Conservation (phyloP, 805 yeast genomes). For the Brettanomyces bruxellensis region DNA sequence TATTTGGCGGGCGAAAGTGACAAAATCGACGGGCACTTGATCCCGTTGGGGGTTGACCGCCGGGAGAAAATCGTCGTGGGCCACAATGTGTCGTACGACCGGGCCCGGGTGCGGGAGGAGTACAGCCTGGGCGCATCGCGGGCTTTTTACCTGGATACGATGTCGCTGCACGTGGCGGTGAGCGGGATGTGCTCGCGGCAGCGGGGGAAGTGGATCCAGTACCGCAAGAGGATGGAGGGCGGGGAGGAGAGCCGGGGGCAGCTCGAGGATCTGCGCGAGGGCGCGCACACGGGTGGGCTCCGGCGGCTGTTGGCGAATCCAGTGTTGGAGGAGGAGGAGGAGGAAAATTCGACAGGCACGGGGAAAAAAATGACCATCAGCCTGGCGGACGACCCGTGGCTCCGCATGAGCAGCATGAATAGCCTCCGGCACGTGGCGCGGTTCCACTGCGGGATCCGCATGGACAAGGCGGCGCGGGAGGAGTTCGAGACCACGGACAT, state of each 20-base stretch:
- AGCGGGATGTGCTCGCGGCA: slow-evolving; percentile 93
- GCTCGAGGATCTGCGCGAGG: slow-evolving; percentile 14
- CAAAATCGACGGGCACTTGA: slow-evolving; percentile 45
- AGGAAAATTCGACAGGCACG: slow-evolving; percentile 14
- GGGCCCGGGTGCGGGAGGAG: slow-evolving; percentile 81
- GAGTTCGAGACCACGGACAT: slow-evolving; percentile 49
- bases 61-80: slow-evolving; percentile 65
- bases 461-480: slow-evolving; percentile 65
- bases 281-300: slow-evolving; percentile 16
- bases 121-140: slow-evolving; percentile 58
- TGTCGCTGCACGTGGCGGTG: slow-evolving; percentile 85
- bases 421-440: slow-evolving; percentile 72
- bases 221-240: slow-evolving; percentile 31
- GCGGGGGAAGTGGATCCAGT: slow-evolving; percentile 65
- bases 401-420: slow-evolving; percentile 64
- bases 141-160: slow-evolving; percentile 80
- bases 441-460: slow-evolving; percentile 59
- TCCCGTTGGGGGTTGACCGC: slow-evolving; percentile 49
- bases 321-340: slow-evolving; percentile 25
- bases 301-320: slow-evolving; percentile 21
- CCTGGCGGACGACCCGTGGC: slow-evolving; percentile 70
- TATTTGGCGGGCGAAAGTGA: slow-evolving; percentile 49
- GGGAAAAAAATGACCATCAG: neutral
- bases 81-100: slow-evolving; percentile 83
- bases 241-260: slow-evolving; percentile 7